Percentiles rank a stretch among this genome's conserved stretches.
These are phyloP conservation scores for Fusarium compactum DNA, from an alignment of 2,329 filamentous ascomycete species.

Conservation along the genomic window DNA sequence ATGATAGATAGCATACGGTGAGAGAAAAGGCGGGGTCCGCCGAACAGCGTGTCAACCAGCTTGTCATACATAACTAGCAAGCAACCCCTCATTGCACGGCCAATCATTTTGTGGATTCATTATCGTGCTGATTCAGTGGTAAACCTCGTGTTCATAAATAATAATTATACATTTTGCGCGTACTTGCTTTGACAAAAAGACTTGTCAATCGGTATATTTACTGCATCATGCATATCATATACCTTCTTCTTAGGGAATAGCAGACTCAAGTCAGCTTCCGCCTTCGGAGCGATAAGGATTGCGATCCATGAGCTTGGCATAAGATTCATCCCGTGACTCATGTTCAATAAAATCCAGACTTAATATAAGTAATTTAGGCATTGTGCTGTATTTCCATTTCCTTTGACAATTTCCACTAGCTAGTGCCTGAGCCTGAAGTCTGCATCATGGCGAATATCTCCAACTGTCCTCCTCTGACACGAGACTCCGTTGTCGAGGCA, in stretches of 20 bases:
- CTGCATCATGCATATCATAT: neutral
- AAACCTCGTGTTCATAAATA: neutral
- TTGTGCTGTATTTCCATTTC: neutral
- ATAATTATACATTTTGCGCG: neutral
- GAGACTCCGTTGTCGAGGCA: constrained; percentile 2
- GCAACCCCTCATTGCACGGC: neutral
- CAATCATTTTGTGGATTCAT: neutral
- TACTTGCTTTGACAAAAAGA: neutral
- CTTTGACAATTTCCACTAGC: fast-evolving
- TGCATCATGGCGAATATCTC: neutral
- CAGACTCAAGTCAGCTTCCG: neutral
- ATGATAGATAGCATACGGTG: neutral
- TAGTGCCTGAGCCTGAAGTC: fast-evolving
- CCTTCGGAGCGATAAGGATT: neutral
- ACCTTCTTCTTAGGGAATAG: constrained; percentile 6
- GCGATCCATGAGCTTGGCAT: neutral
- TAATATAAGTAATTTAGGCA: neutral
- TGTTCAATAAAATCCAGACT: fast-evolving
- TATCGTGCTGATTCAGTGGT: neutral
- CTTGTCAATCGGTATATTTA: neutral
- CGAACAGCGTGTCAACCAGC: constrained; percentile 3
- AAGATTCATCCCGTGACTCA: neutral
- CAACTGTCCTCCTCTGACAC: neutral
- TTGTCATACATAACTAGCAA: constrained; percentile 6
- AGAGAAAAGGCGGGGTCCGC: constrained; percentile 6